phyloP scores from a whole-genome alignment of 2,329 filamentous ascomycete genomes.

The Trichophyton mentagrophytes region DNA sequence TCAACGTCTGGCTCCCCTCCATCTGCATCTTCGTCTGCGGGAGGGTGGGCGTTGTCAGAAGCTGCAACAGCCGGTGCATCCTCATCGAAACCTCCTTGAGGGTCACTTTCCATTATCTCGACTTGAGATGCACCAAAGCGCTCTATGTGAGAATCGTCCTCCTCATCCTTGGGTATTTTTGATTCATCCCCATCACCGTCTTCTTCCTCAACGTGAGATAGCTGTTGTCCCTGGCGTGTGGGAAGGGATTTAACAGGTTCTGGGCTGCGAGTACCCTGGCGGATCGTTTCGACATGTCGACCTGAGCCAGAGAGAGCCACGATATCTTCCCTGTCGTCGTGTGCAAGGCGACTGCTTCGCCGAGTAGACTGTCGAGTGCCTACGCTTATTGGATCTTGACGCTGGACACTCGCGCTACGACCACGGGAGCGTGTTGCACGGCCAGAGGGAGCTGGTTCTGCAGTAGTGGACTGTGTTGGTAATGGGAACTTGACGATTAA shows the following conservation, averaged over 20 bases:
- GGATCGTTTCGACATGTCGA: constrained; percentile 42
- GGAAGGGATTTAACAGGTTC: constrained; percentile 17
- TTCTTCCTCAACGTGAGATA: neutral
- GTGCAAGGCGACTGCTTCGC: constrained; percentile 47
- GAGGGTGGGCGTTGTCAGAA: constrained; percentile 7
- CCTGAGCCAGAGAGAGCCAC: constrained; percentile 48
- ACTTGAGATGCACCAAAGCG: constrained; percentile 22
- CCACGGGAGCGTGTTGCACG: constrained; percentile 17
- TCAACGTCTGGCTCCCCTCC: constrained; percentile 23
- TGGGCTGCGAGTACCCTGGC: constrained; percentile 42
- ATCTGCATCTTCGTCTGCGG: constrained; percentile 11
- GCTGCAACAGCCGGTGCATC: constrained; percentile 16
- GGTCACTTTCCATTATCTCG: constrained; percentile 33
- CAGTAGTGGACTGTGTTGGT: constrained; percentile 11
- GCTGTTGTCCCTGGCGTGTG: neutral
- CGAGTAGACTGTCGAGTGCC: constrained; percentile 23
- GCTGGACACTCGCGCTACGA: constrained; percentile 21
- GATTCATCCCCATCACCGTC: neutral
- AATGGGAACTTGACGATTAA: constrained; percentile 12
- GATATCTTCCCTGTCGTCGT: constrained; percentile 44
- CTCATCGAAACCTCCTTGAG: constrained; percentile 24
- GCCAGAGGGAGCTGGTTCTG: constrained; percentile 10
- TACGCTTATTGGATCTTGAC: constrained; percentile 5
- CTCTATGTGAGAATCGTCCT: neutral
- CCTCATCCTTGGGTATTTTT: constrained; percentile 1